Evolutionary conservation across 805 yeast genomes (phyloP).

Genomic region (Wickerhamiella brachini): DNA sequence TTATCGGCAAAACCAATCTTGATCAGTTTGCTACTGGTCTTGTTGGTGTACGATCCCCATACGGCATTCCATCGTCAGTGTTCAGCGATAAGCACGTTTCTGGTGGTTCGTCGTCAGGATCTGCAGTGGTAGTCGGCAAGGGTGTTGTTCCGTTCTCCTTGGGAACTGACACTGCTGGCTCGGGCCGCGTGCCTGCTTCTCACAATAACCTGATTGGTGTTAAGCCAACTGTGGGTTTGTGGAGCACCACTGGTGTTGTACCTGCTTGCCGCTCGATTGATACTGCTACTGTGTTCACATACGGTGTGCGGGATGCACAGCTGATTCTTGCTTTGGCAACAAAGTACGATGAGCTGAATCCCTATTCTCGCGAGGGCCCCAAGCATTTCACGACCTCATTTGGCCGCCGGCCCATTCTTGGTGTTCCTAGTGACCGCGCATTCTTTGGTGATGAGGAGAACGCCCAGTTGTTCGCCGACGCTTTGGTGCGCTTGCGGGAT

Average conservation of each 20-base stretch:
- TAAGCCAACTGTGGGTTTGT: conserved; percentile 82
- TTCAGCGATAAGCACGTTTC: conserved; percentile 66
- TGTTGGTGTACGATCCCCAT: conserved; percentile 91
- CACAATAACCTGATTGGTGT: conserved; percentile 83
- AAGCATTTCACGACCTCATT: conserved; percentile 46
- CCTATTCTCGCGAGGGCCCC: conserved; percentile 70
- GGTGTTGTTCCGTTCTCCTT: conserved; percentile 81
- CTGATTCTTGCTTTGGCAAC: conserved; percentile 57
- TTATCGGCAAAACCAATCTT: conserved; percentile 85
- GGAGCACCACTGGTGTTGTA: conserved; percentile 83
- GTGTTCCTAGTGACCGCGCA: conserved; percentile 55
- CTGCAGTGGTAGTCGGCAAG: conserved; percentile 81
- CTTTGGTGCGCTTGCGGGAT: conserved; percentile 40
- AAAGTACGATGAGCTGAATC: conserved; percentile 57
- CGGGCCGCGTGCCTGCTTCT: conserved; percentile 95
- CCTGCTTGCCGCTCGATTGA: conserved; percentile 95
- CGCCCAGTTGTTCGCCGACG: conserved; percentile 48
- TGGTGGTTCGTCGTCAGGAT: conserved; percentile 95
- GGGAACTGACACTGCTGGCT: conserved; percentile 97
- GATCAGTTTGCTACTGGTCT: conserved; percentile 97
- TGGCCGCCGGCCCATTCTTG: conserved; percentile 48
- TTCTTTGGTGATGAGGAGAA: conserved; percentile 80
- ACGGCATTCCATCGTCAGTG: conserved; percentile 76
- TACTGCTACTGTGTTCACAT: conserved; percentile 76
- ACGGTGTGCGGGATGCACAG: conserved; percentile 75